These are phyloP conservation scores for Trichophyton verrucosum DNA, from an alignment of 2,329 filamentous ascomycete species.

Conservation along the genomic window DNA sequence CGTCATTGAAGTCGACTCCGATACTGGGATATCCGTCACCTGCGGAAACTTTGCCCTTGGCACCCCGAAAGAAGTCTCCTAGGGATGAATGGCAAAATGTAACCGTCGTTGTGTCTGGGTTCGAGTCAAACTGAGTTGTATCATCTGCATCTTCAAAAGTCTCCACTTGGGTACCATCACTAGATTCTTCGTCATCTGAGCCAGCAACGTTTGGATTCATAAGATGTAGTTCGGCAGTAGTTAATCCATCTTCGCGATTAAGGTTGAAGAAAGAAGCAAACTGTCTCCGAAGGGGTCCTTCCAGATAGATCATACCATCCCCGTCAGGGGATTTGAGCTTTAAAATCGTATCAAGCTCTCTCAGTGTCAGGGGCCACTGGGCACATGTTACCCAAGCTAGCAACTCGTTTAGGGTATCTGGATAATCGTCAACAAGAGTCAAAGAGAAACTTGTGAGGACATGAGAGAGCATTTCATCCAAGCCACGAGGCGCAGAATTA, in stretches of 20 bases:
- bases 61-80: conserved; percentile 16
- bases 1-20: conserved; percentile 14
- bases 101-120: conserved; percentile 13
- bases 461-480: conserved; percentile 32
- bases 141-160: conserved; percentile 8
- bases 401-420: conserved; percentile 37
- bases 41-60: conserved; percentile 12
- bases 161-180: neutral
- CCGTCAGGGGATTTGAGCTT: conserved; percentile 33
- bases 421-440: conserved; percentile 14
- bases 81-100: conserved; percentile 18
- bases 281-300: conserved; percentile 33
- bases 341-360: conserved; percentile 35
- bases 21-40: conserved; percentile 8
- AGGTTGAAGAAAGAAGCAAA: conserved; percentile 39
- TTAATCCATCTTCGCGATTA: conserved; percentile 31
- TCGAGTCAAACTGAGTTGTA: conserved; percentile 15
- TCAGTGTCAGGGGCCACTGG: conserved; percentile 32
- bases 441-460: conserved; percentile 31
- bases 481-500: conserved; percentile 34
- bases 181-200: conserved; percentile 11
- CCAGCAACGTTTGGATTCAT: neutral
- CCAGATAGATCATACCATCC: conserved; percentile 24
- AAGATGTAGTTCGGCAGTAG: conserved; percentile 14
- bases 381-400: conserved; percentile 38